Evolutionary conservation across 2,329 filamentous ascomycete species (phyloP).

Genomic region (Xylaria sp.): DNA sequence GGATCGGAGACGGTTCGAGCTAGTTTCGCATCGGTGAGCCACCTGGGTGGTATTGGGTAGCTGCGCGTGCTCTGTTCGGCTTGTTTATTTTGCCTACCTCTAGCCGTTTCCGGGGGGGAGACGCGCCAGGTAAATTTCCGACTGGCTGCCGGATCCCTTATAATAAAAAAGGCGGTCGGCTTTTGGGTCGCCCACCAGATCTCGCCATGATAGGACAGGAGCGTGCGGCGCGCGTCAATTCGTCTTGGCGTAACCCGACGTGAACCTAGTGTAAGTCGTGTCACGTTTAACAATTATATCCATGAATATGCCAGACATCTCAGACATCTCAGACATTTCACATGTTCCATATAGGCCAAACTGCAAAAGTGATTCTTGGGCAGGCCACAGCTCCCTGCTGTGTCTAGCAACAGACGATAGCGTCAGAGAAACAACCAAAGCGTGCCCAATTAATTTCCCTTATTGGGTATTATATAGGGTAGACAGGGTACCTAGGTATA

Average conservation of each 20-base stretch:
- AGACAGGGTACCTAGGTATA: no score
- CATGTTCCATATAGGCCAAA: no score
- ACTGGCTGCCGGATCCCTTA: slow-evolving; percentile 39
- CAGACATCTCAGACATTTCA: no score
- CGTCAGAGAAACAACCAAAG: no score
- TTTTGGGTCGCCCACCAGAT: slow-evolving; percentile 41
- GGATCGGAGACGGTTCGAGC: slow-evolving; percentile 19
- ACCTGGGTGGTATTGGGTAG: slow-evolving; percentile 20
- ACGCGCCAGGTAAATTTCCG: slow-evolving; percentile 44
- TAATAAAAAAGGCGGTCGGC: slow-evolving; percentile 41
- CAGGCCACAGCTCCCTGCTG: not conserved
- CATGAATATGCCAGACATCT: not conserved
- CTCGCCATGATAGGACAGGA: slow-evolving; percentile 40
- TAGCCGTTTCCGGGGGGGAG: slow-evolving; percentile 25
- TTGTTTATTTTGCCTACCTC: slow-evolving; percentile 39
- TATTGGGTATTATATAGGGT: not conserved
- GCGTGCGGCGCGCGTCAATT: slow-evolving; percentile 39
- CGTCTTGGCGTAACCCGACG: slow-evolving; percentile 27
- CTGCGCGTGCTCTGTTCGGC: slow-evolving; percentile 33
- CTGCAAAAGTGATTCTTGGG: slow-evolving; percentile 14
- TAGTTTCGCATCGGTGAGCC: slow-evolving; percentile 20
- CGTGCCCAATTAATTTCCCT: no score
- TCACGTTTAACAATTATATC: slow-evolving; percentile 5
- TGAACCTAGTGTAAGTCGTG: no score
- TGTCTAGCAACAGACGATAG: not conserved